A percentile compares a stretch with the other conserved stretches of the same genome.
phyloP scores from a whole-genome alignment of 768 basidiomycete genomes.

The Brasilioporus rufonigricans region DNA sequence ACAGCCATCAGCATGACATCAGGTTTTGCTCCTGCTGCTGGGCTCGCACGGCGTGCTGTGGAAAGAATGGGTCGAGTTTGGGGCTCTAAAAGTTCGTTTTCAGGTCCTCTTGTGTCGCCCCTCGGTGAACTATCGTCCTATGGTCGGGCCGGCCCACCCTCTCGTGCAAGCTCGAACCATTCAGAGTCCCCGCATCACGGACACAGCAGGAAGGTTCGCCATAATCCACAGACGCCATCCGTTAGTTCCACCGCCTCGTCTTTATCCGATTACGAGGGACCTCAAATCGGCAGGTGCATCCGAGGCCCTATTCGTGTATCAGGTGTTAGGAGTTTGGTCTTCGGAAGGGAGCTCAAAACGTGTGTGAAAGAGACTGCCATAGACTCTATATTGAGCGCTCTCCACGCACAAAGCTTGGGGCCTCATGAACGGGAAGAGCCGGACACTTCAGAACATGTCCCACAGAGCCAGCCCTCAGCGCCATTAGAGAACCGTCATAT shows the following conservation, averaged over 20 bases:
- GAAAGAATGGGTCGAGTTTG: conserved; percentile 72
- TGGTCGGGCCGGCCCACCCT: conserved; percentile 31
- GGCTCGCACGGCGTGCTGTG: conserved; percentile 72
- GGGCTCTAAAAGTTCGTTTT: conserved; percentile 41
- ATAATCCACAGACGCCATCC: conserved; percentile 62
- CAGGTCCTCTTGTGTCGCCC: conserved; percentile 45
- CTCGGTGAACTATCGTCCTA: conserved; percentile 41
- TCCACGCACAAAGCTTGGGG: conserved; percentile 7
- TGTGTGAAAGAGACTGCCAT: conserved; percentile 60
- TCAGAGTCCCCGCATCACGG: conserved; percentile 27
- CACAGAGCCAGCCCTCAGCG: conserved; percentile 19
- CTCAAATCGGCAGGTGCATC: conserved; percentile 52
- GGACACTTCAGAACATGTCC: background rate
- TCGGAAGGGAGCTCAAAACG: conserved; percentile 55
- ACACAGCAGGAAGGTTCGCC: conserved; percentile 39
- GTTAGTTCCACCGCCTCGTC: conserved; percentile 51
- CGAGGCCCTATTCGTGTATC: conserved; percentile 50
- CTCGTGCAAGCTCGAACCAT: conserved; percentile 41
- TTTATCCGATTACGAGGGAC: conserved; percentile 47
- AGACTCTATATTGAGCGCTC: conserved; percentile 16
- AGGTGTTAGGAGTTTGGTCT: conserved; percentile 55
- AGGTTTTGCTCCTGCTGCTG: conserved; percentile 67
- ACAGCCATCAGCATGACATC: conserved; percentile 74
- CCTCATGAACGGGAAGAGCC: background rate
- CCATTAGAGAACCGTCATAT: conserved; percentile 51